Percentiles rank a stretch among this genome's conserved stretches.
Evolutionary conservation across 352 stramenopile species (phyloP).

Genomic region (Chrysophaeum taylorii): DNA sequence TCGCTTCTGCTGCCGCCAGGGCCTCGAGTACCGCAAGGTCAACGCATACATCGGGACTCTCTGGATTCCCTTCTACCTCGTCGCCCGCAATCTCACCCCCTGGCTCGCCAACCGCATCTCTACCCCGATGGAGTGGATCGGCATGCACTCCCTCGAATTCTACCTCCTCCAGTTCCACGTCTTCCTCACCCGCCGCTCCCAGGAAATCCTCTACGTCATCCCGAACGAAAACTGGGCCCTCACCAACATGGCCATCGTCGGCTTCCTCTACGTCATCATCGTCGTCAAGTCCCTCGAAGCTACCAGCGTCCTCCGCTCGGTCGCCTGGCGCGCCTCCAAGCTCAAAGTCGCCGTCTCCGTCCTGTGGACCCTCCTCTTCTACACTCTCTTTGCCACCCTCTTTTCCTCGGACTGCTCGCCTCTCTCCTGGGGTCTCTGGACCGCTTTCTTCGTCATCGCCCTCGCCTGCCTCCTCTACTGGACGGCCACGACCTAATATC

Average conservation of each 20-base stretch:
- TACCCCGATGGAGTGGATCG: conserved; percentile 4
- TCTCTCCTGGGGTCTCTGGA: not conserved
- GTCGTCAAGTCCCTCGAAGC: not conserved
- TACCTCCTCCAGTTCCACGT: conserved; percentile 17
- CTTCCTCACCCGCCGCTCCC: not conserved
- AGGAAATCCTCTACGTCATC: conserved; percentile 6
- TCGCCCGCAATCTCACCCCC: not conserved
- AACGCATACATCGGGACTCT: conserved; percentile 2
- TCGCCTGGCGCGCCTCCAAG: not conserved
- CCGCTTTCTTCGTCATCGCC: too few species aligned
- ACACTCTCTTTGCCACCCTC: not conserved
- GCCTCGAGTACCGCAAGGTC: not conserved
- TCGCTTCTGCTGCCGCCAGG: not conserved
- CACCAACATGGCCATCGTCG: conserved; percentile 9
- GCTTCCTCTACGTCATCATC: not conserved
- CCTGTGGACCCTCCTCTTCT: not conserved
- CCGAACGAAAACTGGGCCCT: not conserved
- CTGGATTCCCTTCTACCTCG: conserved; percentile 7
- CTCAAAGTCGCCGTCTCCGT: not conserved
- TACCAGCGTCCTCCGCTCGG: not conserved
- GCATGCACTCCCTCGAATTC: conserved; percentile 12
- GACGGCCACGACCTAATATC: too few species aligned
- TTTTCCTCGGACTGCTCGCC: not conserved
- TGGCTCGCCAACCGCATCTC: not conserved
- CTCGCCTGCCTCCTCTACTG: too few species aligned